Base-by-base conservation (phyloP, 2,329 filamentous ascomycete species). In the Claviceps lovelessii region DNA sequence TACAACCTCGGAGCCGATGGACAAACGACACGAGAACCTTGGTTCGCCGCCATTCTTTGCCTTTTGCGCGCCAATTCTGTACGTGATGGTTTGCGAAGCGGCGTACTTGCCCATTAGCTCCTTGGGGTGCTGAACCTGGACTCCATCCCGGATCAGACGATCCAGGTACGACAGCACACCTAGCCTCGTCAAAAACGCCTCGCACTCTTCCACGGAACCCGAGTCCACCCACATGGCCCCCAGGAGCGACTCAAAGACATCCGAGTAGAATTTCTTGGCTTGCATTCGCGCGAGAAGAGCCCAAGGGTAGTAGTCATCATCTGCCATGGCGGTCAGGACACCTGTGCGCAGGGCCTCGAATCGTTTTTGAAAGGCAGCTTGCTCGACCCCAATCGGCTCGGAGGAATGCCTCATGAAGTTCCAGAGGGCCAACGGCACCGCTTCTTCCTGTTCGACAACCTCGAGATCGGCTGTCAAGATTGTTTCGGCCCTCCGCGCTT, bases 151-250 rank as follows among this genome's bases (percentile, higher is more conserved):
- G 10, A 94, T 61, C 11, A 90, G 71, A 2, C 83, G 75, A 0
- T 78, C 70, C 56, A 95, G 67, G 59, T 81, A 80, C 0, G 69
- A 65, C 44, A 90, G 59, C 5, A 96, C 73, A 0, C 88, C 88
- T 4, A 89, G 70, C 0, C 72, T 70, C 48, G 79, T 74, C 0
- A 88, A 65, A 42, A 96, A 75, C 0, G 53, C 63, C 51, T 76
- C 72, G 61, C 88, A 94, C 0, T 65, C 66, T 0, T 71, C 71
- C 15, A 88, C 64, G 1, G 78, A 75, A 0, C 85, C 86, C 0
- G 76, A 86, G 66, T 97, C 93, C 23, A 95, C 73, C 74, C 86
- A 96, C 0, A 96, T 76, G 0, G 90, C 90, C 0, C 88, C 91
- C 0, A 97, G 68, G 0, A 94, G 66, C 37, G 81, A 80, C 70